Evolutionary conservation across 305 asterid species (phyloP).

Genomic region (Withania somnifera): DNA sequence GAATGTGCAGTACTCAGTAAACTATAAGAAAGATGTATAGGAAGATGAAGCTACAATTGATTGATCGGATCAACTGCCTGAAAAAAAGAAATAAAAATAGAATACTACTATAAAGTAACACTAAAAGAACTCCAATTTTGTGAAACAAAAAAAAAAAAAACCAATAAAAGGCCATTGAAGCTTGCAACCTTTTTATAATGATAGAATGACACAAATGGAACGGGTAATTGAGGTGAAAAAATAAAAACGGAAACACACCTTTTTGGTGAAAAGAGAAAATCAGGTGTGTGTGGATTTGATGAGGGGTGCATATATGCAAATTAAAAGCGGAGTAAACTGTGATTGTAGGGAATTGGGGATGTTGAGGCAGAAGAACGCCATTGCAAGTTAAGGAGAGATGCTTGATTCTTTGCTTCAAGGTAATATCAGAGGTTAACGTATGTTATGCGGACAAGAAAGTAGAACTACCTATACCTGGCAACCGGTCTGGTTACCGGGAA

Average conservation of each 20-base stretch:
- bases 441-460: neutral
- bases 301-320: too few relatives aligned
- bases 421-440: too few relatives aligned
- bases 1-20: neutral
- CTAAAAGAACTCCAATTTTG: neutral
- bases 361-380: conserved; percentile 19
- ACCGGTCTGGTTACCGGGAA: too few relatives aligned
- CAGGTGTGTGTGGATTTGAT: neutral
- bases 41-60: neutral
- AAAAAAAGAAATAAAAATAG: neutral
- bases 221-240: neutral
- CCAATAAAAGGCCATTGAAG: neutral
- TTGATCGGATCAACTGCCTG: neutral
- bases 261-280: neutral
- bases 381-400: conserved; percentile 25
- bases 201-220: neutral
- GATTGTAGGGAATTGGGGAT: neutral
- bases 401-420: conserved; percentile 41
- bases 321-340: neutral
- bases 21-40: neutral
- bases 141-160: neutral
- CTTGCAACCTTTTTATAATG: neutral
- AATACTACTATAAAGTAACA: neutral
- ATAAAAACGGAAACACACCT: neutral
- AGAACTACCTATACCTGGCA: neutral